Evolutionary conservation across 805 yeast species (phyloP), one percentile per base, ranked within the genome.

Genomic region (Saccharomycopsis capsularis): DNA sequence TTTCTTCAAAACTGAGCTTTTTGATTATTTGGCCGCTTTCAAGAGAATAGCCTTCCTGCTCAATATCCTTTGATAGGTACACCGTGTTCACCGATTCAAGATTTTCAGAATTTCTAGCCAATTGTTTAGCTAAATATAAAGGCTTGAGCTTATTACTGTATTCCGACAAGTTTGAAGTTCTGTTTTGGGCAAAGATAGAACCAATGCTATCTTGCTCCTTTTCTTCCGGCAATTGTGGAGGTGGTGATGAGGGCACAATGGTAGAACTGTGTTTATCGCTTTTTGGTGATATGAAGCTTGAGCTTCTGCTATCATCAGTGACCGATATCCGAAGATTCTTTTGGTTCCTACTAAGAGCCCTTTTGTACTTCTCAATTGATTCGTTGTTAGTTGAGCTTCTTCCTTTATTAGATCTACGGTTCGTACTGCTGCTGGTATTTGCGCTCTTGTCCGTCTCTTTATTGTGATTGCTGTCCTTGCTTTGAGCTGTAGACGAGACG

Each of bases 191-290:
- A n/a, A n/a, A n/a, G n/a, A n/a, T n/a, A n/a, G n/a, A n/a, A n/a
- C n/a, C n/a, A n/a, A n/a, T n/a, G n/a, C n/a, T 7, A 7, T 25
- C 15, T 21, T 2, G 27, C 18, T 15, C 25, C 2, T 27, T 21
- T 15, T 37, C n/a, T 2, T 42, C 38, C 23, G 42, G 21, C 15
- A 40, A 30, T 27, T 18, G 18, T 22, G 47, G 39, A 15, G 42
- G 37, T 3, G 51, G 51, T 15, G 48, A 40, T 3, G 43, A 13
- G 2, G 50, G 50, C 3, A 40, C 32, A 6, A 24, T 18, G 13
- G 32, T 9, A 29, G 32, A 29, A 13, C 32, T 7, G 7, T 13
- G 11, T 7, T 13, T 29, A 13, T 29, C 32, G 32, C 32, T 29
- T 29, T 29, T 29, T 9, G 32, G 32, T 29, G 32, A 29, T 13